Evolutionary conservation across 2,329 filamentous ascomycete genomes (phyloP), one percentile per base, ranked within the genome.

Genomic region (Talaromyces sp.): DNA sequence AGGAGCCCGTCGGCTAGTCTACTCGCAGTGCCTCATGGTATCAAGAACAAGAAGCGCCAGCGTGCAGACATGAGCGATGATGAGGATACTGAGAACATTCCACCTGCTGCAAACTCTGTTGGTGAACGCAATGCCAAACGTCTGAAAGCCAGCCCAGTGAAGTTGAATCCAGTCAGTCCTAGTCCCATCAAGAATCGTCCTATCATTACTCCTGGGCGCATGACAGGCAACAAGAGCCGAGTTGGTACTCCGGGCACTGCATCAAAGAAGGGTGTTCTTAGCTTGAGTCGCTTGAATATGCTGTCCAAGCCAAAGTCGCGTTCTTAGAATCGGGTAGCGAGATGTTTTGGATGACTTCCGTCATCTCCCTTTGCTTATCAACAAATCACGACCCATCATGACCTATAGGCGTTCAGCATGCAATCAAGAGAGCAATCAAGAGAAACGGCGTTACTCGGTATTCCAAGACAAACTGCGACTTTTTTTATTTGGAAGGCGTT

Each of bases 251-350:
- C 75, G 13, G 71, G 70, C 15, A 76, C 73, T 54, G 70, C 72
- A 19, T 72, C 70, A 40, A 66, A 73, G 58, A 78, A 71, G 64
- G 70, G 72, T 19, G 72, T 76, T 19, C 72, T 83, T 61, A 83
- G 77, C 63, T 70, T 82, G 69, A 81, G 79, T 66, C 78, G 81
- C 31, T 70, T 83, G 70, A 82, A 83, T 66, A 77, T 82, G 77
- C 75, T 83, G 38, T 74, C 80, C 17, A 78, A 78, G 65, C 81
- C 81, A 1, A 83, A 82, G 72, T 70, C 74, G 45, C 77, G 77
- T 31, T 65, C 70, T 65, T 78, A 69, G 69, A 40, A 38, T 63
- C 25, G 31, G 25, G n/a, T 7, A 29, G n/a, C 11, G 34, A 47
- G 22, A 27, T 1, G 7, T 5, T 34, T 17, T 56, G 53, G n/a